These are phyloP conservation scores for Aspergillus sp. DNA, from an alignment of 2,329 filamentous ascomycete genomes.

Conservation along the genomic window DNA sequence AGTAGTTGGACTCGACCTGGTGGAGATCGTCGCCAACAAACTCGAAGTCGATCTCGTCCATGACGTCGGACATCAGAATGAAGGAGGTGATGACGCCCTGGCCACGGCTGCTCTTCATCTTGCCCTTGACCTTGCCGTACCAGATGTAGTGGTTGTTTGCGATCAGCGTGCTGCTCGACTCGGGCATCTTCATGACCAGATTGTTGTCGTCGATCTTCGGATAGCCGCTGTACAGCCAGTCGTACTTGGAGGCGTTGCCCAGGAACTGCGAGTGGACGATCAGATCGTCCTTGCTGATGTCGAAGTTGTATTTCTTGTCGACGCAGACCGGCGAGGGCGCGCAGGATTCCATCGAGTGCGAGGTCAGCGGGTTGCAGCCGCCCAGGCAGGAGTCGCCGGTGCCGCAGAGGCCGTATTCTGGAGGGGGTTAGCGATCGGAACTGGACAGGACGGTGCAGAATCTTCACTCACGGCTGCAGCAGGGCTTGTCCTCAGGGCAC, in stretches of 20 bases:
- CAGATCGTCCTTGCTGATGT: conserved; percentile 59
- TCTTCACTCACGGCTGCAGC: conserved; percentile 63
- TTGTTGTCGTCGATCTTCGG: conserved; percentile 54
- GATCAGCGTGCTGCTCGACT: conserved; percentile 75
- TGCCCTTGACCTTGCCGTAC: conserved; percentile 89
- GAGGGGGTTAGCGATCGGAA: conserved; percentile 7
- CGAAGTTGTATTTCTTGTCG: conserved; percentile 63
- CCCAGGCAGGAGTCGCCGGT: conserved; percentile 91
- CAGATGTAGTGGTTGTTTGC: conserved; percentile 83
- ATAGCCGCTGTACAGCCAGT: conserved; percentile 83
- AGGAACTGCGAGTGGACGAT: conserved; percentile 81
- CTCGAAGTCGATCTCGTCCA: conserved; percentile 98
- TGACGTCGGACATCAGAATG: conserved; percentile 87
- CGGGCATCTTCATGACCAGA: conserved; percentile 80
- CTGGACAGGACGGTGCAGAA: not conserved
- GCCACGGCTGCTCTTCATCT: conserved; percentile 73
- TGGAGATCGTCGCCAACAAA: conserved; percentile 73
- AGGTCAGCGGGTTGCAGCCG: conserved; percentile 83
- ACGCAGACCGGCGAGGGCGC: conserved; percentile 75
- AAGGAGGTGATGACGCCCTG: conserved; percentile 92
- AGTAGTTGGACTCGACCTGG: conserved; percentile 87
- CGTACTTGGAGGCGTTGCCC: conserved; percentile 66
- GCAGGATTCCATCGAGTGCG: conserved; percentile 74
- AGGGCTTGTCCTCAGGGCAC: conserved; percentile 64
- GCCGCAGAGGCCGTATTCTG: conserved; percentile 89